Evolutionary conservation across 495 filamentous ascomycete genomes (phyloP), one percentile per base, ranked within the genome.

Genomic region (Neurospora tetraspora): DNA sequence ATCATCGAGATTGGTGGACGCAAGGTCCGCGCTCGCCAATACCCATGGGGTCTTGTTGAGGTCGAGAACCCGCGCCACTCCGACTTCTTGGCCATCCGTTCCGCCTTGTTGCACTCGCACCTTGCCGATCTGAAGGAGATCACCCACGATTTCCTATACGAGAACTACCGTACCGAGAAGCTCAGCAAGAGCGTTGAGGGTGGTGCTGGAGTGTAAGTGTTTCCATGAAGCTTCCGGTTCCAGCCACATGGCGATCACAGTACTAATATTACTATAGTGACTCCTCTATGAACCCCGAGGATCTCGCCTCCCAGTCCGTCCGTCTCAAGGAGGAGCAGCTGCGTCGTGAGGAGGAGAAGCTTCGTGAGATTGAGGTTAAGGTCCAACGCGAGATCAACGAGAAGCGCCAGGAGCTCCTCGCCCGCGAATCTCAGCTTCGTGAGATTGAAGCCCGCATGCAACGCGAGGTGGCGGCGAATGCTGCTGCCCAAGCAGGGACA

Each of bases 161-260:
- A 99, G 81, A 99, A 99, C 86, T 99, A 99, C 88, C 93, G 96
- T 92, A 99, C 96, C 78, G 96, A 99, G 91, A 98, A 98, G 85
- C 91, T 99, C 74, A 96, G 93, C 88, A 99, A 98, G 92, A 97
- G 94, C 81, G 95, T 98, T 71, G 94, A 97, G 79, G 94, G 94
- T 82, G 92, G 91, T 81, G 88, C 89, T 83, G 86, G 89, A 86
- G 88, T 89, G 95, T 98, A 92, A 75, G 94, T 92, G 69, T 47
- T 70, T 40, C 37, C 37, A 47, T 73, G 70, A 40, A 72, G 31
- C 11, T 68, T 34, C 40, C 27, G 45, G 18, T 20, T 23, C 18
- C 34, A 69, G 16, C 71, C 73, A 27, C 47, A 14, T 27, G 47
- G 23, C 20, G 11, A 14, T 3, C 71, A 39, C 18, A 45, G 20